Conservation (phyloP, 2,329 filamentous ascomycete species). For the Catunica adiposa region DNA sequence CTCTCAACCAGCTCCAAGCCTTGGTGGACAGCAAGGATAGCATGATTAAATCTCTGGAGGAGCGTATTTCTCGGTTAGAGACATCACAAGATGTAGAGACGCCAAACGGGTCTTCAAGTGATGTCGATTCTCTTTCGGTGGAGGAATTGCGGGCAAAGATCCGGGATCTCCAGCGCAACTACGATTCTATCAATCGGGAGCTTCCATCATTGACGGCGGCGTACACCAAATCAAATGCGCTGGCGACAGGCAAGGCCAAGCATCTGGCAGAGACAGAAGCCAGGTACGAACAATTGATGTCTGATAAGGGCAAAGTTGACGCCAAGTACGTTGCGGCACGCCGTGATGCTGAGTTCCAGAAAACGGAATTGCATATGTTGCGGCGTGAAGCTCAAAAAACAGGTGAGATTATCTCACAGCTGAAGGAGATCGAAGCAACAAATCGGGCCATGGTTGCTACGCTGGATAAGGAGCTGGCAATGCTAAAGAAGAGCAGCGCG, state of each 20-base stretch:
- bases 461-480: conserved; percentile 77
- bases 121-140: conserved; percentile 39
- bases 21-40: conserved; percentile 63
- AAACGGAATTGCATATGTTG: conserved; percentile 62
- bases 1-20: conserved; percentile 61
- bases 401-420: conserved; percentile 78
- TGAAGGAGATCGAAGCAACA: conserved; percentile 77
- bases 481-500: conserved; percentile 65
- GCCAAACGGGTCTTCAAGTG: conserved; percentile 22
- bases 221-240: conserved; percentile 71
- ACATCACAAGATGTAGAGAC: conserved; percentile 31
- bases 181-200: conserved; percentile 71
- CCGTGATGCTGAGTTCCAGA: conserved; percentile 78
- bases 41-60: conserved; percentile 66
- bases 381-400: conserved; percentile 75
- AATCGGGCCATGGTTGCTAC: conserved; percentile 63
- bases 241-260: conserved; percentile 74
- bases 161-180: conserved; percentile 60
- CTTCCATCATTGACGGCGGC: conserved; percentile 77
- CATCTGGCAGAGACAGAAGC: conserved; percentile 66
- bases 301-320: conserved; percentile 90
- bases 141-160: conserved; percentile 64
- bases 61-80: conserved; percentile 58
- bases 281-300: conserved; percentile 52
- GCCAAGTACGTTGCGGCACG: conserved; percentile 96